A percentile compares a stretch with the other conserved stretches of the same genome.
Conservation (phyloP, 2,329 filamentous ascomycete genomes). For the Penicillium sp. region DNA sequence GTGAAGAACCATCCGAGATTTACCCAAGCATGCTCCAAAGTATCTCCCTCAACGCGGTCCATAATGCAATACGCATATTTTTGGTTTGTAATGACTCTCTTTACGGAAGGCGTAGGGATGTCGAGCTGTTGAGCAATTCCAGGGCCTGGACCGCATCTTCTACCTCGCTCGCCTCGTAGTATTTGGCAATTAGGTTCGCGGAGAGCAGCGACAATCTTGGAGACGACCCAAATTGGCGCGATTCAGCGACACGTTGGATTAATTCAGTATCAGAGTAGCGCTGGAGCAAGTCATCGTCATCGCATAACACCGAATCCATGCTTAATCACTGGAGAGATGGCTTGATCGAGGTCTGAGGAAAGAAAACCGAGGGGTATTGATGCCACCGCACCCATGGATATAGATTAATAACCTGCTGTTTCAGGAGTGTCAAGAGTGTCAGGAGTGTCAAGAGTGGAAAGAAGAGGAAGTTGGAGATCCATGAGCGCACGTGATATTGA, state of each 20-base stretch:
- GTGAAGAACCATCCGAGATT: slow-evolving; percentile 19
- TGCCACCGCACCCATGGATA: no score
- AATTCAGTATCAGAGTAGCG: not conserved
- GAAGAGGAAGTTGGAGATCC: no score
- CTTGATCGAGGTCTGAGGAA: not conserved
- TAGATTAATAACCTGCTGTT: no score
- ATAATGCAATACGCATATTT: slow-evolving; percentile 18
- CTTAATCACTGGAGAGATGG: no score
- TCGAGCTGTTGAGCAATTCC: slow-evolving; percentile 18
- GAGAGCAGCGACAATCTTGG: not conserved
- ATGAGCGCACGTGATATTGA: no score
- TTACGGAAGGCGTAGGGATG: slow-evolving; percentile 17
- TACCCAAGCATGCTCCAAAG: slow-evolving; percentile 18
- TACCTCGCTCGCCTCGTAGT: slow-evolving; percentile 12
- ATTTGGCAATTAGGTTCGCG: not conserved
- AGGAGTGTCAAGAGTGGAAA: no score
- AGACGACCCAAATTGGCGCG: not conserved
- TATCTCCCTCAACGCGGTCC: slow-evolving; percentile 20
- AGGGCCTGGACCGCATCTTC: slow-evolving; percentile 16
- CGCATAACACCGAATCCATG: not conserved
- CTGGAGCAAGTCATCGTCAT: not conserved
- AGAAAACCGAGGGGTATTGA: no score
- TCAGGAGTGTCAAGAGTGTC: no score
- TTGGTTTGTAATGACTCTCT: slow-evolving; percentile 14
- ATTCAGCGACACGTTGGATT: not conserved